phyloP scores from a whole-genome alignment of 164 flowering plant species.

The Vitis vinifera region DNA sequence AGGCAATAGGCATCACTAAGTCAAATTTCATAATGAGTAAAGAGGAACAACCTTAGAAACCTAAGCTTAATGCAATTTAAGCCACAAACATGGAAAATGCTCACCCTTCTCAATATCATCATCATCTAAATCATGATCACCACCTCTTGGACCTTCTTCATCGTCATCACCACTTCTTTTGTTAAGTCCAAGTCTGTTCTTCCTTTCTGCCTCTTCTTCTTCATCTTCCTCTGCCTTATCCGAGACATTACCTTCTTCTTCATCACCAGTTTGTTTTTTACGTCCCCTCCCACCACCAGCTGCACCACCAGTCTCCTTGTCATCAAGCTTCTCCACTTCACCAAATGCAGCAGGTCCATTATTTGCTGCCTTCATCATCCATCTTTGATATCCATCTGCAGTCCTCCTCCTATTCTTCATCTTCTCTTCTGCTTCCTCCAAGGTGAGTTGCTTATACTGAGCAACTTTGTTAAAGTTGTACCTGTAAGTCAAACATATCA shows the following conservation, averaged over 20 bases:
- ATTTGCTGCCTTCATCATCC: conserved; percentile 99
- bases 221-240: conserved; percentile 90
- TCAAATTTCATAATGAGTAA: too few relatives aligned
- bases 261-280: conserved; percentile 57
- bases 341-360: conserved; percentile 95
- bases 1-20: too few relatives aligned
- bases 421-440: conserved; percentile 99
- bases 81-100: conserved; percentile 1
- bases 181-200: conserved; percentile 70
- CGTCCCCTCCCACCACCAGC: conserved; percentile 60
- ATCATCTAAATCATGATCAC: conserved; percentile 83
- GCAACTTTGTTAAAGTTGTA: conserved; percentile 96
- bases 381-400: conserved; percentile 92
- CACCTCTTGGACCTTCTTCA: conserved; percentile 88
- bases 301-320: conserved; percentile 43
- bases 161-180: conserved; percentile 78
- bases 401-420: conserved; percentile 89
- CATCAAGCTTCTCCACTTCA: conserved; percentile 62
- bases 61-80: too few relatives aligned
- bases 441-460: conserved; percentile 95
- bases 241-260: conserved; percentile 75
- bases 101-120: conserved; percentile 95
- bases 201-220: conserved; percentile 82
- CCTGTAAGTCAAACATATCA: conserved; percentile 36
- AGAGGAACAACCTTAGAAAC: too few relatives aligned